Evolutionary conservation across 2,329 filamentous ascomycete genomes (phyloP).

Genomic region (Alternaria infectoria): DNA sequence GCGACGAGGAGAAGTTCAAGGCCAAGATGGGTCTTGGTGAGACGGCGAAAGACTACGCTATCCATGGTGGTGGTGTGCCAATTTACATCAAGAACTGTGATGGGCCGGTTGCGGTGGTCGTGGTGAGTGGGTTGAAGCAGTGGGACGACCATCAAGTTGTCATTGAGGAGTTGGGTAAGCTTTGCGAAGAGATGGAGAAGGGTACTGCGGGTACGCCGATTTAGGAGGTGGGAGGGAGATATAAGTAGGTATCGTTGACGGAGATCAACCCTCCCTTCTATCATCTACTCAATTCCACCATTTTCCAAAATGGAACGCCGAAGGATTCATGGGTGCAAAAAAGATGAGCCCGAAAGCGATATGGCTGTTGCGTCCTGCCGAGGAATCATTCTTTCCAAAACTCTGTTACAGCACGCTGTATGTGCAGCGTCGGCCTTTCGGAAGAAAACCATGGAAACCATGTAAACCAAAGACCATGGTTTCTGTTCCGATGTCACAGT

Average conservation of each 20-base stretch:
- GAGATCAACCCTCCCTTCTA: no score
- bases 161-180: slow-evolving; percentile 57
- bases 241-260: not conserved
- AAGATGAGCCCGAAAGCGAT: no score
- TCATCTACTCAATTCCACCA: not conserved
- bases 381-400: no score
- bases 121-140: slow-evolving; percentile 80
- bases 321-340: no score
- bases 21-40: slow-evolving; percentile 65
- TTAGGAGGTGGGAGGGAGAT: not conserved
- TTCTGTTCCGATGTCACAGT: no score
- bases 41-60: slow-evolving; percentile 68
- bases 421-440: no score
- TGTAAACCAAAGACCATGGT: no score
- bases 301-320: no score
- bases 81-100: slow-evolving; percentile 73
- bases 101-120: slow-evolving; percentile 73
- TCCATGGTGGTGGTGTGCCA: slow-evolving; percentile 78
- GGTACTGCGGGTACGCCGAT: not conserved
- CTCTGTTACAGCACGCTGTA: no score
- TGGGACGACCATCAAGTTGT: slow-evolving; percentile 80
- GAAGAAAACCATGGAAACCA: no score
- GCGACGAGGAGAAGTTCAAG: slow-evolving; percentile 68
- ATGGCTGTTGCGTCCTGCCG: no score
- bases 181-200: slow-evolving; percentile 19